Conservation (phyloP, 2,329 filamentous ascomycete species). For the Aschersonia sp. region DNA sequence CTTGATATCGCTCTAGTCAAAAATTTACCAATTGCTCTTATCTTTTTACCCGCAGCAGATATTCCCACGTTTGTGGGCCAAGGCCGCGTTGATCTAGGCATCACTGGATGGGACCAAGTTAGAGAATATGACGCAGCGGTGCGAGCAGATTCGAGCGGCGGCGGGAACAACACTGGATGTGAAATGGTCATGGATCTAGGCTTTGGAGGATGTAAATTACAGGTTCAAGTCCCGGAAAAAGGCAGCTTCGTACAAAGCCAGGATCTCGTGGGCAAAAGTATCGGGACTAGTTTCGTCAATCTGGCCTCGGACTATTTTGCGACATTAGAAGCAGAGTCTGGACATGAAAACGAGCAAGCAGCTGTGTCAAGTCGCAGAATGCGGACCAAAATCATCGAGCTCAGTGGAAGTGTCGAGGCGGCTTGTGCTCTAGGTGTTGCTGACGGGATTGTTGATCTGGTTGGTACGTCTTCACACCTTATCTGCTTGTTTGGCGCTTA, state of each 20-base stretch:
- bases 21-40: constrained; percentile 86
- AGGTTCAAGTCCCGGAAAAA: constrained; percentile 92
- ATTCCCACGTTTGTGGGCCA: constrained; percentile 97
- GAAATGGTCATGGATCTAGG: constrained; percentile 82
- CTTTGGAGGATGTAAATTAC: constrained; percentile 83
- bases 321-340: constrained; percentile 46
- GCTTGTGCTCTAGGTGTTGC: constrained; percentile 91
- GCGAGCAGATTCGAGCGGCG: constrained; percentile 30
- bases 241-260: constrained; percentile 54
- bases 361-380: constrained; percentile 35
- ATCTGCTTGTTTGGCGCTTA: too few relatives aligned
- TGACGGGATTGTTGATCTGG: constrained; percentile 93
- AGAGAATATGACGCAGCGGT: constrained; percentile 69
- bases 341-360: constrained; percentile 24
- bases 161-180: constrained; percentile 44
- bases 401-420: constrained; percentile 93
- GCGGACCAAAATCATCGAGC: constrained; percentile 79
- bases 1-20: constrained; percentile 97
- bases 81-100: constrained; percentile 83
- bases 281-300: constrained; percentile 89
- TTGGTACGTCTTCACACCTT: constrained; percentile 47
- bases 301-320: constrained; percentile 76
- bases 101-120: constrained; percentile 87
- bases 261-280: constrained; percentile 80
- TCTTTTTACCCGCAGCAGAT: constrained; percentile 93